A percentile compares a stretch with the other conserved stretches of the same genome.
phyloP scores from a whole-genome alignment of 805 yeast genomes.

The Wickerhamomyces ciferrii region DNA sequence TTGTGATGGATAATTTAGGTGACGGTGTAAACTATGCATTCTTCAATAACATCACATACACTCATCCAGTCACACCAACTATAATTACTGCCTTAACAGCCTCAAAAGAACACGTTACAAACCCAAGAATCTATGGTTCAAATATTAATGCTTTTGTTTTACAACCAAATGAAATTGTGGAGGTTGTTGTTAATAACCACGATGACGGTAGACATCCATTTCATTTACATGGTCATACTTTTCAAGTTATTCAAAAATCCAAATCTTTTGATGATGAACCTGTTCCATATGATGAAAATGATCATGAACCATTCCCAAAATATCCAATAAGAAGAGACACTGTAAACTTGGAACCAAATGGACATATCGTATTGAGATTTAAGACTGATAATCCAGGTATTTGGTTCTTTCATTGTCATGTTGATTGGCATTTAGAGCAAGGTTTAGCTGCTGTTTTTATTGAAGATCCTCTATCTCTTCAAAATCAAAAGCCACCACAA shows the following conservation, averaged over 20 bases:
- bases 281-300: slow-evolving; percentile 46
- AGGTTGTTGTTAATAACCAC: slow-evolving; percentile 69
- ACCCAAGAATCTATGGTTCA: slow-evolving; percentile 66
- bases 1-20: slow-evolving; percentile 63
- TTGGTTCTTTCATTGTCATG: slow-evolving; percentile 93
- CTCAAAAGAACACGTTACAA: slow-evolving; percentile 45
- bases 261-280: slow-evolving; percentile 45
- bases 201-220: slow-evolving; percentile 80
- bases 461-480: slow-evolving; percentile 59
- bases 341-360: slow-evolving; percentile 59
- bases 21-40: slow-evolving; percentile 76
- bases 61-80: slow-evolving; percentile 68
- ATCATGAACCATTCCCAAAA: slow-evolving; percentile 43
- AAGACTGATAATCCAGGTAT: slow-evolving; percentile 87
- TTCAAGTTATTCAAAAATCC: slow-evolving; percentile 56
- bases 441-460: slow-evolving; percentile 70
- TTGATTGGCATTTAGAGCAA: slow-evolving; percentile 81
- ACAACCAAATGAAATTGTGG: slow-evolving; percentile 59
- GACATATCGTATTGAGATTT: slow-evolving; percentile 66
- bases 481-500: slow-evolving; percentile 35
- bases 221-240: slow-evolving; percentile 72
- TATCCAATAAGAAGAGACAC: slow-evolving; percentile 70
- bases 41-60: slow-evolving; percentile 62
- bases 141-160: slow-evolving; percentile 62
- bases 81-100: slow-evolving; percentile 57